Evolutionary conservation across 2,329 filamentous ascomycete species (phyloP).

Genomic region (Paecilomyces sp.): DNA sequence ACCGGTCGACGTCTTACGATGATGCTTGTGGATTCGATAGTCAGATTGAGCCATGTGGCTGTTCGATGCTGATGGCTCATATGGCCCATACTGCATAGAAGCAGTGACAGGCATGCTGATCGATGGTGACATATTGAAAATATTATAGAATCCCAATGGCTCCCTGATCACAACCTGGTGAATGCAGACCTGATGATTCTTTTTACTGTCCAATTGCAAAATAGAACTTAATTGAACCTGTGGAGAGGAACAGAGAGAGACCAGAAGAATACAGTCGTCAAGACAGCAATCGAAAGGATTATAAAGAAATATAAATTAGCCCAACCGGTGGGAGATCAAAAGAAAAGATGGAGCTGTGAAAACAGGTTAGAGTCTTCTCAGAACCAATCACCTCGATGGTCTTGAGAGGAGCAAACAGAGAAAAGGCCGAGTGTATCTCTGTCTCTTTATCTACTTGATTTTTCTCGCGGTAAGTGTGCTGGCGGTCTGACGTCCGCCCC

Average conservation of each 20-base stretch:
- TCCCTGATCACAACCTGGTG: neutral
- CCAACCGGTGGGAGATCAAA: slow-evolving; percentile 47
- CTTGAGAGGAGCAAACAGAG: slow-evolving; percentile 13
- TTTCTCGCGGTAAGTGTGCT: neutral
- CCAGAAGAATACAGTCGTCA: slow-evolving; percentile 8
- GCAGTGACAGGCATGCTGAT: slow-evolving; percentile 3
- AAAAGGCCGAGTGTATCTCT: slow-evolving; percentile 2
- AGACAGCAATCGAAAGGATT: slow-evolving; percentile 22
- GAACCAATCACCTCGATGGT: neutral
- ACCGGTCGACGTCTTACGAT: slow-evolving; percentile 61
- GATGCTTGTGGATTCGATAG: slow-evolving; percentile 53
- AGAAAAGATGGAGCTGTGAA: slow-evolving; percentile 30
- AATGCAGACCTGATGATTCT: neutral
- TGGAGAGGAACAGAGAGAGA: slow-evolving; percentile 1
- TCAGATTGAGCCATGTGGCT: slow-evolving; percentile 53
- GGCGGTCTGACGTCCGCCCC: slow-evolving; percentile 2
- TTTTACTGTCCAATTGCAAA: neutral
- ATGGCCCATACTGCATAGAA: slow-evolving; percentile 1
- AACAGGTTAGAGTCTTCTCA: neutral
- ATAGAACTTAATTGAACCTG: neutral
- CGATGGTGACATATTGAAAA: slow-evolving; percentile 8
- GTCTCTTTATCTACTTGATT: neutral
- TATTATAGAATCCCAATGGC: neutral
- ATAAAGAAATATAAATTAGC: slow-evolving; percentile 45
- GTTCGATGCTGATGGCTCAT: slow-evolving; percentile 34